Base-by-base conservation (phyloP, 768 basidiomycete species). In the Auriscalpium orientale region DNA sequence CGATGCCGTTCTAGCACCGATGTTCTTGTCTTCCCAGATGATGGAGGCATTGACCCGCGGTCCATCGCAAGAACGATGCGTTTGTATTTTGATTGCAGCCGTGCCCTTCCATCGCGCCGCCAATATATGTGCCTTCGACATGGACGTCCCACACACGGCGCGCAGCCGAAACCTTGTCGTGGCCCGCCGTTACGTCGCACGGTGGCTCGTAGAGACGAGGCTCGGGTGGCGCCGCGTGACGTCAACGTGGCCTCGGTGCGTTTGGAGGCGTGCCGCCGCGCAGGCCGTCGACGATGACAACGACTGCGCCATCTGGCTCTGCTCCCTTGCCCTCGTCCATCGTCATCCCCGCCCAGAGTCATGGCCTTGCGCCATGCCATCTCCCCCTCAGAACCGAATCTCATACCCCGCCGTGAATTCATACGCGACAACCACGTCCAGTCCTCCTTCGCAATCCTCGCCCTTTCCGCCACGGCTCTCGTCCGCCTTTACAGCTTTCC, bases 371-470 rank as follows among this genome's bases (percentile, higher is more conserved):
- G 38, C 53, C 55, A 54, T 48, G 28, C 53, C 48, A 53, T 59
- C 54, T 56, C 70, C 56, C 67, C 73, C 58, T 62, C 78, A 54
- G 78, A 80, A 51, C 68, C 76, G 60, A 73, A 75, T 53, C 85
- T 89, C 60, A 75, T 76, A 37, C 88, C 89, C 20, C 72, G 88
- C 64, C 84, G 80, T 65, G 88, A 90, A 70, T 90, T 90, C 68
- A 71, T 85, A 57, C 80, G 77, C 37, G 80, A 86, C 64, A 77
- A 76, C 52, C 75, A 72, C 8, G 74, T 77, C 15, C 67, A 72
- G 43, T 87, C 81, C 63, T 71, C 81, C 18, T 90, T 90, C 68
- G 78, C 84, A 34, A 76, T 90, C 56, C 74, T 90, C 47, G 79
- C 88, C n/a, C 72, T 90, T 58, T 79, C 86, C 12, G 76, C 82